Conservation (phyloP, 148 eudicot species). For the Linanthus parryae region DNA sequence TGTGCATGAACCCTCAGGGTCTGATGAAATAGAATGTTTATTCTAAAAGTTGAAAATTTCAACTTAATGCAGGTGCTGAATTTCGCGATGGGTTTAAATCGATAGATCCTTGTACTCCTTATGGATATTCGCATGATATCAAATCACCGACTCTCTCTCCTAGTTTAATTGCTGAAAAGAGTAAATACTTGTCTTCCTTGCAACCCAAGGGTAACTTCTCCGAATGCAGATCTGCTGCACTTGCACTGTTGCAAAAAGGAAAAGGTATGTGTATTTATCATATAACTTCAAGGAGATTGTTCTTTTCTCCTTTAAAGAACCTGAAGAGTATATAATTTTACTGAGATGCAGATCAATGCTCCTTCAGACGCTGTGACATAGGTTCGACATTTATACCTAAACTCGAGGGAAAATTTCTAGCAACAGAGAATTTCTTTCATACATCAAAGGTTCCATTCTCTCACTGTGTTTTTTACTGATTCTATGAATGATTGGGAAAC, state of each 20-base stretch:
- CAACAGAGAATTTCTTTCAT: constrained; percentile 90
- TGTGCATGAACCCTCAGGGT: neutral
- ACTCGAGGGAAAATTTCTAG: constrained; percentile 74
- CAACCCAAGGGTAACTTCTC: constrained; percentile 78
- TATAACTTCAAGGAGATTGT: neutral
- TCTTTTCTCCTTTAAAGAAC: neutral
- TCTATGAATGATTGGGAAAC: neutral
- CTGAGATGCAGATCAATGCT: constrained; percentile 49
- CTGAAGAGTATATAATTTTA: constrained; percentile 5
- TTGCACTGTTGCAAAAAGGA: constrained; percentile 55
- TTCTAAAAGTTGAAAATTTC: neutral
- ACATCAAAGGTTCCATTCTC: constrained; percentile 62
- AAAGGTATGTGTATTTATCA: constrained; percentile 48
- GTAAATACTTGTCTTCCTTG: constrained; percentile 31
- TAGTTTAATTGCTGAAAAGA: constrained; percentile 34
- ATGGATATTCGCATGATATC: constrained; percentile 46
- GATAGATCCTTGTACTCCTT: constrained; percentile 76
- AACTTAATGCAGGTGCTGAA: constrained; percentile 36
- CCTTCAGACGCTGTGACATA: constrained; percentile 48
- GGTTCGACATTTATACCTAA: constrained; percentile 77
- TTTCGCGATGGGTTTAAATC: constrained; percentile 24
- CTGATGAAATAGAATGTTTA: neutral
- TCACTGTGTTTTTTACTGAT: too few species aligned
- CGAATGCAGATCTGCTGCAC: constrained; percentile 78
- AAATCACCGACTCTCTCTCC: constrained; percentile 29